A percentile compares a stretch with the other conserved stretches of the same genome.
phyloP scores from a whole-genome alignment of 169 alveolate genomes.

The Besnoitia besnoiti region DNA sequence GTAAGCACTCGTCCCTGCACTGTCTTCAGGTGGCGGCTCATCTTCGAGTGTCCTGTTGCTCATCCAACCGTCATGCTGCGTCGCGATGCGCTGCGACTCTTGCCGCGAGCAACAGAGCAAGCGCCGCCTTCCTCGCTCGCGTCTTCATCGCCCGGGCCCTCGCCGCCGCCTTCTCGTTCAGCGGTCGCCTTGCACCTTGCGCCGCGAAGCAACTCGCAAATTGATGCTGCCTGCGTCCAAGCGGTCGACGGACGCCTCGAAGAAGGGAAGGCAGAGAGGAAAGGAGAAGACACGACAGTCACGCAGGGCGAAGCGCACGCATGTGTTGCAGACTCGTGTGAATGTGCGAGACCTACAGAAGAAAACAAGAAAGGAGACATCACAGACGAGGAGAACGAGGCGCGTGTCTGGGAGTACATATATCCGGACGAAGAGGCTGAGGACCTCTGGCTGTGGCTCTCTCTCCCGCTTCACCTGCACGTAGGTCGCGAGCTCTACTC shows the following conservation, averaged over 20 bases:
- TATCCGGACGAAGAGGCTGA: neutral
- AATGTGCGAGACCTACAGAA: too few relatives aligned
- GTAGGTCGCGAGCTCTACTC: neutral
- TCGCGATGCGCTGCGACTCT: neutral
- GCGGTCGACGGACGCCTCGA: neutral
- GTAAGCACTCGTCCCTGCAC: too few relatives aligned
- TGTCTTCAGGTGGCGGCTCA: neutral
- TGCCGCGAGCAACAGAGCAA: neutral
- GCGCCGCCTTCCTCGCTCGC: neutral
- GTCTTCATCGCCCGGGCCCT: neutral
- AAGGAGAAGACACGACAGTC: too few relatives aligned
- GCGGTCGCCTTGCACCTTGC: neutral
- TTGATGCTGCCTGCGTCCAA: too few relatives aligned
- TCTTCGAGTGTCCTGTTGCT: neutral
- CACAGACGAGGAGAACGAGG: neutral
- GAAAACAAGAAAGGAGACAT: neutral
- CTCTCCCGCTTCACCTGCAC: neutral
- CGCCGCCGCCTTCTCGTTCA: too few relatives aligned
- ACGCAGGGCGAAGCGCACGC: too few relatives aligned
- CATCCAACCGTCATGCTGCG: neutral
- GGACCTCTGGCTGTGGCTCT: neutral
- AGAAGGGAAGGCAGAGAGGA: neutral
- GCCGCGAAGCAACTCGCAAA: too few relatives aligned
- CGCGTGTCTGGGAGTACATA: neutral
- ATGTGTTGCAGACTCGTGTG: too few relatives aligned